phyloP scores from a whole-genome alignment of 768 basidiomycete genomes.

The Leccinum incarnatum region DNA sequence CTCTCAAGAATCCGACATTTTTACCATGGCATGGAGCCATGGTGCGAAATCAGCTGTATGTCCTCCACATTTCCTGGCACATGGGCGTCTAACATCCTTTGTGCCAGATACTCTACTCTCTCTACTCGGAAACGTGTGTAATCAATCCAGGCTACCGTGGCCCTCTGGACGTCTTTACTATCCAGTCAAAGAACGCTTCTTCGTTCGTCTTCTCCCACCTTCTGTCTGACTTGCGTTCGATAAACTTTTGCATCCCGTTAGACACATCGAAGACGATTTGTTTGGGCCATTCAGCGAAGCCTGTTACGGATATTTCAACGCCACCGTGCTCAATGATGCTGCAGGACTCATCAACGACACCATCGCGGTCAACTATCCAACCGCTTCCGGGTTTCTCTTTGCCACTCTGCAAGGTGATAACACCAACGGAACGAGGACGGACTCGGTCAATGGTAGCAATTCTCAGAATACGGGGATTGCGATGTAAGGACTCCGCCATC shows the following conservation, averaged over 20 bases:
- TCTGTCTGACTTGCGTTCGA: neutral
- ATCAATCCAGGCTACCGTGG: constrained; percentile 72
- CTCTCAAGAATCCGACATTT: constrained; percentile 65
- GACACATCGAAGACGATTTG: constrained; percentile 59
- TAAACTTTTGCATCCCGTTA: constrained; percentile 15
- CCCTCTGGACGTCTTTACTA: constrained; percentile 76
- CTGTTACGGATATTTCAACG: constrained; percentile 56
- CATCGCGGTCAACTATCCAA: constrained; percentile 41
- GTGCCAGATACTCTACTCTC: constrained; percentile 72
- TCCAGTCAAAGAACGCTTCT: constrained; percentile 58
- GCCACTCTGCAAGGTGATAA: constrained; percentile 68
- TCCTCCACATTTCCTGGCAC: constrained; percentile 5
- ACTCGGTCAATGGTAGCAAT: constrained; percentile 5
- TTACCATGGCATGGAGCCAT: constrained; percentile 73
- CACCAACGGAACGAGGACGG: constrained; percentile 17
- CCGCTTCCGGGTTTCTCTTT: constrained; percentile 60
- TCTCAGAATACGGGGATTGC: constrained; percentile 60
- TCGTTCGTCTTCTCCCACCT: constrained; percentile 37
- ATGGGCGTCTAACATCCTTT: neutral
- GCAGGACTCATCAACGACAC: constrained; percentile 41
- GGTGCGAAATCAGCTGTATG: constrained; percentile 81
- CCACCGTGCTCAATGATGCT: constrained; percentile 57
- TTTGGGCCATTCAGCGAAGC: constrained; percentile 49
- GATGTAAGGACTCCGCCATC: constrained; percentile 51
- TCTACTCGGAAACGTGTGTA: constrained; percentile 65